phyloP scores from a whole-genome alignment of 129 eudicot species.

The Artemisia argyi region DNA sequence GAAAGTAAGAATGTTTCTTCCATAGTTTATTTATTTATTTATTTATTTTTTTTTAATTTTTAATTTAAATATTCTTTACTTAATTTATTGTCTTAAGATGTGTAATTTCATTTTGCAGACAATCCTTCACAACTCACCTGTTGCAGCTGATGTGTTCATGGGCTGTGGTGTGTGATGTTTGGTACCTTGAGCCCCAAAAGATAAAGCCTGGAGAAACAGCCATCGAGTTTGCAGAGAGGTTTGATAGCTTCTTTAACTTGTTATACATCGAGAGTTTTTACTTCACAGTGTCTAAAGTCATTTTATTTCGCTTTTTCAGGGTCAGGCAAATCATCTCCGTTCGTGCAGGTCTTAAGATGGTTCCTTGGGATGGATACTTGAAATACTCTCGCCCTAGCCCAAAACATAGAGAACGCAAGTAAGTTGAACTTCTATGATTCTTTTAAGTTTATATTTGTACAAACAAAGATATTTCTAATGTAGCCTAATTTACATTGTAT shows the following conservation, averaged over 20 bases:
- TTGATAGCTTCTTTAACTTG: slow-evolving; percentile 1
- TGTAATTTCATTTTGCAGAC: slow-evolving; percentile 51
- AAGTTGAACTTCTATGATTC: slow-evolving; percentile 30
- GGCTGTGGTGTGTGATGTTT: slow-evolving; percentile 99
- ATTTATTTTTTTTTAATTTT: no score
- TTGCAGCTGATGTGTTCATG: slow-evolving; percentile 98
- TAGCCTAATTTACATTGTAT: neutral
- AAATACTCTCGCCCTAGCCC: slow-evolving; percentile 99
- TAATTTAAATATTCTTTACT: neutral
- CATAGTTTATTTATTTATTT: no score
- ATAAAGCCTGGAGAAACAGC: slow-evolving; percentile 94
- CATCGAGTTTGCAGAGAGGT: slow-evolving; percentile 98
- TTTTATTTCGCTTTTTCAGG: neutral
- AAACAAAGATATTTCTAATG: neutral
- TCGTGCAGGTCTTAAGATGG: slow-evolving; percentile 91
- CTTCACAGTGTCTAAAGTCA: neutral
- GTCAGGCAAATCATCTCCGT: slow-evolving; percentile 60
- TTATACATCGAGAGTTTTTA: neutral
- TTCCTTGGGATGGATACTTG: slow-evolving; percentile 98
- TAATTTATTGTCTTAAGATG: neutral
- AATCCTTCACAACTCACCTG: slow-evolving; percentile 92
- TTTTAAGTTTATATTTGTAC: neutral
- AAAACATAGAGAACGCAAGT: slow-evolving; percentile 87
- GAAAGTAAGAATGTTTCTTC: slow-evolving; percentile 55
- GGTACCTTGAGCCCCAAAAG: slow-evolving; percentile 98